phyloP scores from a whole-genome alignment of 176 grass and related monocot genomes.

The Juncus inflexus region DNA sequence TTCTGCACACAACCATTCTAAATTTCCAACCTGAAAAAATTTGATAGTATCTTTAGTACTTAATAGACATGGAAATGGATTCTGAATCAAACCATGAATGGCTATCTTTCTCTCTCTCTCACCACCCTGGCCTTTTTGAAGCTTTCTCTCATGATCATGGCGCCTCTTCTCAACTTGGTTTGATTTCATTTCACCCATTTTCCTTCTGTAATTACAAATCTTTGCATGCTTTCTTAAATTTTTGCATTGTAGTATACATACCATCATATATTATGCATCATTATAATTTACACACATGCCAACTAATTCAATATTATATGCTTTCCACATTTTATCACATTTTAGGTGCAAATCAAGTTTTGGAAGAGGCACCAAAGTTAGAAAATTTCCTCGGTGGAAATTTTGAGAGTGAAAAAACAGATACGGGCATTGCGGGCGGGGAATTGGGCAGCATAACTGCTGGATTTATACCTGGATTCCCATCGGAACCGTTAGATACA shows the following conservation, averaged over 20 bases:
- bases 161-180: conserved; percentile 32
- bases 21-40: background rate
- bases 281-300: background rate
- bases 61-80: conserved; percentile 52
- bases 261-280: background rate
- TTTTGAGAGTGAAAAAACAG: background rate
- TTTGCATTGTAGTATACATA: background rate
- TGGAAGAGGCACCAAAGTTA: conserved; percentile 53
- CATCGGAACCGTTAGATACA: conserved; percentile 22
- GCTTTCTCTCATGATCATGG: conserved; percentile 41
- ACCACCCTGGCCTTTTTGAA: conserved; percentile 66
- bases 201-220: background rate
- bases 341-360: background rate
- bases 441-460: conserved; percentile 85
- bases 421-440: conserved; percentile 28
- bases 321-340: background rate
- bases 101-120: conserved; percentile 91
- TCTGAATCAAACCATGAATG: conserved; percentile 55
- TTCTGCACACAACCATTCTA: conserved; percentile 20
- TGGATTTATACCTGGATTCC: conserved; percentile 49
- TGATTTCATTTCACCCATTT: conserved; percentile 3
- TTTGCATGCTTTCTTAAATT: background rate
- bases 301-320: background rate
- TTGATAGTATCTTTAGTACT: conserved; percentile 8
- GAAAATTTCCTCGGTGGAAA: conserved; percentile 73